Conservation (phyloP, 306 rosid genomes). For the Begonia masoniana region DNA sequence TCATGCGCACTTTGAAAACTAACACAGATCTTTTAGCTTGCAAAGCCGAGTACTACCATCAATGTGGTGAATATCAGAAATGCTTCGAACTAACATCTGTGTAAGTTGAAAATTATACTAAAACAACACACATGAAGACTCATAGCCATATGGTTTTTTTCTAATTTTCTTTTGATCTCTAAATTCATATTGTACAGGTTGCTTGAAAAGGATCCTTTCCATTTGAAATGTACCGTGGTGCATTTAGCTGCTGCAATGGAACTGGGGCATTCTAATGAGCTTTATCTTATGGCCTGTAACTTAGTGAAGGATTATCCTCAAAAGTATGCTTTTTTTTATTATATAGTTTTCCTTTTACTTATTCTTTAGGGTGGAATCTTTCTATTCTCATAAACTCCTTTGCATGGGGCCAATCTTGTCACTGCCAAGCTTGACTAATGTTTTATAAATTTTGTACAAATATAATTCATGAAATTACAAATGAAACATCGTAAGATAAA, state of each 20-base stretch:
- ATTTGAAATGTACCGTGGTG: conserved; percentile 76
- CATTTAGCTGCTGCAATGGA: conserved; percentile 97
- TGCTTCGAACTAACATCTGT: conserved; percentile 80
- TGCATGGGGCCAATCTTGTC: no score
- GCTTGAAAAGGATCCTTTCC: conserved; percentile 95
- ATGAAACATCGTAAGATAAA: no score
- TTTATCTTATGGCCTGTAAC: conserved; percentile 91
- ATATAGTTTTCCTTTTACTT: neutral
- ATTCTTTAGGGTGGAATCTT: neutral
- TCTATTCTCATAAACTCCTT: no score
- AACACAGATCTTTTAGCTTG: conserved; percentile 87
- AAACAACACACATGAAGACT: neutral
- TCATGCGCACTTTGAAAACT: conserved; percentile 49
- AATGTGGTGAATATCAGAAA: conserved; percentile 91
- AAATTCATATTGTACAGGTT: conserved; percentile 34
- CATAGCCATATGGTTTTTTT: neutral
- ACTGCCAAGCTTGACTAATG: no score
- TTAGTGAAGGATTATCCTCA: conserved; percentile 96
- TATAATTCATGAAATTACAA: no score
- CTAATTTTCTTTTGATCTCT: conserved; percentile 2
- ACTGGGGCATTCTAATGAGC: conserved; percentile 95
- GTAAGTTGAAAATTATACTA: conserved; percentile 48
- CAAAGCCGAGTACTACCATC: conserved; percentile 97
- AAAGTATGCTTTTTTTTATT: conserved; percentile 43
- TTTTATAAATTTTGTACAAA: no score